Evolutionary conservation across 306 rosid species (phyloP).

Genomic region (Vachellia collinsii): DNA sequence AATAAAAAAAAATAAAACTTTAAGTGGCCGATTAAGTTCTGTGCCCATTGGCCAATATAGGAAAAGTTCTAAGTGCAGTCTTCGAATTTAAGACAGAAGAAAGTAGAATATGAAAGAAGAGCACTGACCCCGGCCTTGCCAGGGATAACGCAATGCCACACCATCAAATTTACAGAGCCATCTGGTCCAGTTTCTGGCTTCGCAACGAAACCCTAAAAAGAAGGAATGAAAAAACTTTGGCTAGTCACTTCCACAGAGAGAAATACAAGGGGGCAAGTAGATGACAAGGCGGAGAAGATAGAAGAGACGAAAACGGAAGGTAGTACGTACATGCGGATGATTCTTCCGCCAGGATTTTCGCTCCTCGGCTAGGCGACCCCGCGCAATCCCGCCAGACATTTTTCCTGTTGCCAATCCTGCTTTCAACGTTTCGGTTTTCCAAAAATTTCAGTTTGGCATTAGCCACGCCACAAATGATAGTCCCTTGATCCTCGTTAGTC

Average conservation of each 20-base stretch:
- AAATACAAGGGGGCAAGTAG: not conserved
- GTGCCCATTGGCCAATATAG: not conserved
- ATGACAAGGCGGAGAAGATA: not conserved
- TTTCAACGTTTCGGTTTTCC: not conserved
- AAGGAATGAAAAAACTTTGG: not conserved
- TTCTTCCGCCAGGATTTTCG: conserved; percentile 43
- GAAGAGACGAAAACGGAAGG: not conserved
- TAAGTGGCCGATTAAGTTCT: not conserved
- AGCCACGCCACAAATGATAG: not conserved
- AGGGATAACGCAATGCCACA: conserved; percentile 42
- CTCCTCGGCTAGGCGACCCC: conserved; percentile 44
- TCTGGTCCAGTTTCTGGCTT: conserved; percentile 36
- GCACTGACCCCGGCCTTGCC: conserved; percentile 41
- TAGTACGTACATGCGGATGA: conserved; percentile 35
- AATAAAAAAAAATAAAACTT: not conserved
- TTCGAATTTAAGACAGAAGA: not conserved
- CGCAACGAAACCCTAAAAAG: conserved; percentile 41
- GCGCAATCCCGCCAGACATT: conserved; percentile 37
- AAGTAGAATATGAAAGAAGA: not conserved
- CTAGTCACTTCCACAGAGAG: not conserved
- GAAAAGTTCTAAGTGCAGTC: not conserved
- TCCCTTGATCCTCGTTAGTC: not conserved
- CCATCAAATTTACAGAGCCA: conserved; percentile 44
- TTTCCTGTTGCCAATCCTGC: not conserved
- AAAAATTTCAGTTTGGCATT: not conserved